A percentile compares a stretch with the other conserved stretches of the same genome.
phyloP scores from a whole-genome alignment of 2,329 filamentous ascomycete species.

The Nannizzia gypsea region DNA sequence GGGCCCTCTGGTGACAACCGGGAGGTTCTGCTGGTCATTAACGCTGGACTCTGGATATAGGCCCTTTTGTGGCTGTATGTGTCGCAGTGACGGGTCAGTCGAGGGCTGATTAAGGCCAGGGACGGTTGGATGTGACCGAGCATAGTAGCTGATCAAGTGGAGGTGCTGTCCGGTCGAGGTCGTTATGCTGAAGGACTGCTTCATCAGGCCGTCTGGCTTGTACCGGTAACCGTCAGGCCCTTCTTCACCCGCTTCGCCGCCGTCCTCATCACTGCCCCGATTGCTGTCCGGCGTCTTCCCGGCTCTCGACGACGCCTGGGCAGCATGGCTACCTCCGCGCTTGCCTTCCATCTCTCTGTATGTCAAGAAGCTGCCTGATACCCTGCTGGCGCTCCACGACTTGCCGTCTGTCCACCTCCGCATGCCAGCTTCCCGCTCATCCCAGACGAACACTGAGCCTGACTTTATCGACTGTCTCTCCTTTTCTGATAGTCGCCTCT shows the following conservation, averaged over 20 bases:
- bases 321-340: conserved; percentile 63
- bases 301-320: conserved; percentile 42
- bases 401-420: conserved; percentile 97
- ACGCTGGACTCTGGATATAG: conserved; percentile 96
- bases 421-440: conserved; percentile 97
- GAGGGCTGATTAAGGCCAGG: conserved; percentile 69
- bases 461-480: conserved; percentile 92
- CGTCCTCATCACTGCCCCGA: conserved; percentile 70
- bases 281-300: conserved; percentile 76
- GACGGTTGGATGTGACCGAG: conserved; percentile 61
- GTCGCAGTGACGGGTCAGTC: conserved; percentile 63
- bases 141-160: conserved; percentile 95
- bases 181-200: conserved; percentile 98
- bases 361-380: conserved; percentile 93
- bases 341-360: conserved; percentile 99
- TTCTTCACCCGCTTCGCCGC: conserved; percentile 55
- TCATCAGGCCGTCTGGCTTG: conserved; percentile 95
- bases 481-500: conserved; percentile 87
- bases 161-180: conserved; percentile 82
- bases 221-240: conserved; percentile 82
- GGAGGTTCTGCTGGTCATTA: conserved; percentile 68
- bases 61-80: conserved; percentile 78
- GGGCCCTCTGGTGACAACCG: conserved; percentile 65
- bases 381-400: conserved; percentile 95
- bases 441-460: conserved; percentile 98